Percentiles rank a stretch among this genome's conserved stretches.
These are phyloP conservation scores for Cenchrus americanus DNA, from an alignment of 176 grass and related monocot genomes.

Conservation along the genomic window DNA sequence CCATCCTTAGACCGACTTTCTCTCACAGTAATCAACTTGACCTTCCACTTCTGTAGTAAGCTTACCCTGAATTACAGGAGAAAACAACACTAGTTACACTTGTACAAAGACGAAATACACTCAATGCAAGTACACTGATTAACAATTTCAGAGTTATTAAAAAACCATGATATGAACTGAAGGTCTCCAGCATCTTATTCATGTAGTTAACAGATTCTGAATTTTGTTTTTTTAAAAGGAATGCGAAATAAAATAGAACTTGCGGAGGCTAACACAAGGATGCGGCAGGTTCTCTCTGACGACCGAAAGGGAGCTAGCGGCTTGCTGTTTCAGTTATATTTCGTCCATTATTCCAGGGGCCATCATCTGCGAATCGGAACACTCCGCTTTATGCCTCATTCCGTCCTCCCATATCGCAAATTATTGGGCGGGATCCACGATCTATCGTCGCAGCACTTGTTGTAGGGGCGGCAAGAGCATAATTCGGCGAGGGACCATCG, in stretches of 20 bases:
- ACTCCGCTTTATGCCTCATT: background rate
- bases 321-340: background rate
- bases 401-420: background rate
- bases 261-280: background rate
- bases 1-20: too few relatives aligned
- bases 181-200: too few relatives aligned
- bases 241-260: background rate
- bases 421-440: background rate
- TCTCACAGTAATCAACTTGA: too few relatives aligned
- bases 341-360: background rate
- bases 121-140: too few relatives aligned
- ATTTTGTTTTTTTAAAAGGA: too few relatives aligned
- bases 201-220: too few relatives aligned
- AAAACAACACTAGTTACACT: too few relatives aligned
- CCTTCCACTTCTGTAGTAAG: too few relatives aligned
- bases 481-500: background rate
- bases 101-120: too few relatives aligned
- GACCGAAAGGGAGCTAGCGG: background rate
- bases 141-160: too few relatives aligned
- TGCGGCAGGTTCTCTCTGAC: background rate
- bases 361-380: conserved; percentile 19
- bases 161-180: too few relatives aligned
- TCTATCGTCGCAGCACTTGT: background rate
- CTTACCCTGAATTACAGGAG: too few relatives aligned
- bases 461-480: background rate